Base-by-base conservation (phyloP, 169 alveolate species). In the Ichthyophthirius multifiliis region DNA sequence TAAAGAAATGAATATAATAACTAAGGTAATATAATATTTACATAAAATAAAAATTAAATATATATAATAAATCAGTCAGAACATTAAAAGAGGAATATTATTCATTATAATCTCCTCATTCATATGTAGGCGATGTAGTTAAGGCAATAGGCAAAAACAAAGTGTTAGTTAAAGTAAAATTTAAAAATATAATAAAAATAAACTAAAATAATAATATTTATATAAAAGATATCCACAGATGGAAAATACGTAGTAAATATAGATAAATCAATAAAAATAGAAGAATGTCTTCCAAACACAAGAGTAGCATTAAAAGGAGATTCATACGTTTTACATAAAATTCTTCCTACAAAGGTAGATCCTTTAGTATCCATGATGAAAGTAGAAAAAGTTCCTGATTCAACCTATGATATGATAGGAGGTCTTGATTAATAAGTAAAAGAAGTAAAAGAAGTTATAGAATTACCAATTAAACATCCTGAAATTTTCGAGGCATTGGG, bases 371-470 rank as follows among this genome's bases (percentile, higher is more conserved):
- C 99, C 41, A 92, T 99, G 43, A 99, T 99, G 99, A 97, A 96
- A 88, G 99, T 99, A 1, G 99, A 99, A 92, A 98, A 99, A 94
- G 99, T 98, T 3, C 99, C 99, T 2, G 99, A 99, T 93, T 94
- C 82, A 15, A 75, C 85, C 63, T 84, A 90, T 76, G 95, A 94
- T 84, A 98, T 98, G 99, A 99, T 98, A 0, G 99, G 99, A 23
- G 99, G 99, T 4, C 90, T 98, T 32, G 99, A 98, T 76, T 96
- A 97, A 83, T 99, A 98, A 90, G 98, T 97, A 12, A 97, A 98
- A 86, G 99, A 99, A 90, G 99, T 99, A 27, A 99, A 98, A 86
- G 99, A 99, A 88, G 99, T 98, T 10, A 98, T 99, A 35, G 99
- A 99, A 86, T 95, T 99, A 18, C 99, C 99, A 4, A 97, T 98